Conservation (phyloP, 768 basidiomycete species). For the Leccinellum albellum region DNA sequence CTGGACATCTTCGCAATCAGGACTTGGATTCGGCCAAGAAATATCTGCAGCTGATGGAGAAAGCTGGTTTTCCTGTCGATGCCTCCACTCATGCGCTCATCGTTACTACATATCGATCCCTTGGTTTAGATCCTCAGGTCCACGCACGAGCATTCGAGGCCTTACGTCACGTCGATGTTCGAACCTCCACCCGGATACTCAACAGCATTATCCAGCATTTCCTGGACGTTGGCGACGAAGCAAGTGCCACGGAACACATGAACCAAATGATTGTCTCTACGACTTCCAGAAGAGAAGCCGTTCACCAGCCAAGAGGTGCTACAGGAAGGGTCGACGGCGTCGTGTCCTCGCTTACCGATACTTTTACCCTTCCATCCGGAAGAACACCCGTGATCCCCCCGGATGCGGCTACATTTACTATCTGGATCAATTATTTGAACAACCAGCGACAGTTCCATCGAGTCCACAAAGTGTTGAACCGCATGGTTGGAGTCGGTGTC, state of each 20-base stretch:
- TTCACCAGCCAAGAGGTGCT: constrained; percentile 18
- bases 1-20: constrained; percentile 65
- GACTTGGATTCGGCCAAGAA: constrained; percentile 54
- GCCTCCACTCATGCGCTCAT: constrained; percentile 58
- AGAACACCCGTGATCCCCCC: constrained; percentile 33
- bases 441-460: constrained; percentile 40
- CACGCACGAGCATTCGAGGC: constrained; percentile 47
- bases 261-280: constrained; percentile 47
- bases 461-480: constrained; percentile 44
- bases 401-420: constrained; percentile 57
- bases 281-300: constrained; percentile 22
- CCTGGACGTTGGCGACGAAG: constrained; percentile 52
- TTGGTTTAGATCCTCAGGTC: constrained; percentile 57
- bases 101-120: constrained; percentile 51
- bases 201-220: constrained; percentile 67
- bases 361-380: neutral
- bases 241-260: constrained; percentile 44
- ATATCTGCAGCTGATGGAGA: constrained; percentile 53
- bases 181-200: constrained; percentile 49
- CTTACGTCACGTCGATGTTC: constrained; percentile 39
- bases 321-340: constrained; percentile 33
- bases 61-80: constrained; percentile 51
- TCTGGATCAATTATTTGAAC: constrained; percentile 57
- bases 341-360: constrained; percentile 1
- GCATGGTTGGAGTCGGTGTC: constrained; percentile 43